Evolutionary conservation across 768 basidiomycete species (phyloP).

Genomic region (Tylopilus subfusipes): DNA sequence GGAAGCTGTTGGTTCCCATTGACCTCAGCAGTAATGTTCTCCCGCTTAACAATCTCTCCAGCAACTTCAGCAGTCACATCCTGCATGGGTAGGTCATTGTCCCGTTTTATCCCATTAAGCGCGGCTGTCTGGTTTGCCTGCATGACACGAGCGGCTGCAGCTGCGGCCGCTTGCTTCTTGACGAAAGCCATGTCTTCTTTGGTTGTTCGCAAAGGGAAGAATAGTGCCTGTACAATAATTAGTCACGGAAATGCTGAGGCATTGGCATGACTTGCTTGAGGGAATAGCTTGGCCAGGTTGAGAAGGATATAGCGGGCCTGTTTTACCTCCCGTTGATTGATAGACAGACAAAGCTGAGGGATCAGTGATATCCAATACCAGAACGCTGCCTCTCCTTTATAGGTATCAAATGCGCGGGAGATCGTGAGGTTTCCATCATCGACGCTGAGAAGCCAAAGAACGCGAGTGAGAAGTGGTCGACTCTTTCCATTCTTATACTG

Average conservation of each 20-base stretch:
- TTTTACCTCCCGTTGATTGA: slow-evolving; percentile 89
- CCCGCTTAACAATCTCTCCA: slow-evolving; percentile 27
- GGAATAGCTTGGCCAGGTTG: slow-evolving; percentile 86
- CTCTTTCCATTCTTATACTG: slow-evolving; percentile 93
- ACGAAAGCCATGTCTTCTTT: slow-evolving; percentile 62
- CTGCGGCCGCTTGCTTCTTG: slow-evolving; percentile 40
- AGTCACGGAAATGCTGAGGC: slow-evolving; percentile 1
- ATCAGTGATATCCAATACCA: slow-evolving; percentile 99
- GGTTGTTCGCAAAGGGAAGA: slow-evolving; percentile 89
- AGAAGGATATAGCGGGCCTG: slow-evolving; percentile 87
- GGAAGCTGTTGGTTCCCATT: slow-evolving; percentile 26
- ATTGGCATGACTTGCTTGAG: slow-evolving; percentile 61
- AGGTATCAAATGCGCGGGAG: slow-evolving; percentile 84
- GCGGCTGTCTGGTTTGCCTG: slow-evolving; percentile 33
- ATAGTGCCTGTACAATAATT: slow-evolving; percentile 64
- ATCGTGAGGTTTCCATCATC: slow-evolving; percentile 75
- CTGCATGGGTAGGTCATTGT: slow-evolving; percentile 30
- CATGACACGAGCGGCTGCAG: slow-evolving; percentile 32
- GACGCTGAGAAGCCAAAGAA: slow-evolving; percentile 94
- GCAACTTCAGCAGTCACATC: slow-evolving; percentile 27
- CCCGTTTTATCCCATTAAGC: slow-evolving; percentile 30
- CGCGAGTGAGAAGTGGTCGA: slow-evolving; percentile 83
- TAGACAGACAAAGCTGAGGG: slow-evolving; percentile 86
- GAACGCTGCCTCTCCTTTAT: slow-evolving; percentile 92
- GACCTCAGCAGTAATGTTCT: slow-evolving; percentile 15